phyloP scores from a whole-genome alignment of 352 stramenopile species.

The Phytophthora pistaciae region DNA sequence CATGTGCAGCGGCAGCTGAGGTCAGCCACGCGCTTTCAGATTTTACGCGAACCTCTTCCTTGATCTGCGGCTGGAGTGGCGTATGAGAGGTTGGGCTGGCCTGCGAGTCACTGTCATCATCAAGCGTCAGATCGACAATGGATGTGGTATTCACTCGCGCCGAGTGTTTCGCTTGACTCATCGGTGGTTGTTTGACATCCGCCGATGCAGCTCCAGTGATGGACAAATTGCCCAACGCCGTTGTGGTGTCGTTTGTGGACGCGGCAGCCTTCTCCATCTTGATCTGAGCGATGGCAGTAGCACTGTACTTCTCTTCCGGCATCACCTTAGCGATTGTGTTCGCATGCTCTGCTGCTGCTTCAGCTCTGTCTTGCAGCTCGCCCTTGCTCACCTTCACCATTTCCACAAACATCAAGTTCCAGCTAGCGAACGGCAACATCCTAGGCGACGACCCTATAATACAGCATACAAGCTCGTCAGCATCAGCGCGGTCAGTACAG shows the following conservation, averaged over 20 bases:
- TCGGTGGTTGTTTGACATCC: not conserved
- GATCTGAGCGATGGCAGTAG: conserved; percentile 14
- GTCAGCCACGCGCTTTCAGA: conserved; percentile 40
- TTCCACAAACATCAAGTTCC: conserved; percentile 53
- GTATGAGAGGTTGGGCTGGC: conserved; percentile 6
- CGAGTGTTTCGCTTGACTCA: conserved; percentile 25
- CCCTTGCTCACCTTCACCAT: conserved; percentile 52
- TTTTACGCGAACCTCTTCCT: conserved; percentile 40
- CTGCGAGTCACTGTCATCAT: conserved; percentile 37
- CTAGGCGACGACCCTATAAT: conserved; percentile 41
- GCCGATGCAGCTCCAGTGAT: conserved; percentile 19
- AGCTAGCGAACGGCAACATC: conserved; percentile 58
- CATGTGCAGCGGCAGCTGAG: conserved; percentile 24
- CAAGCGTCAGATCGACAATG: conserved; percentile 51
- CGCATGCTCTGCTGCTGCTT: not conserved
- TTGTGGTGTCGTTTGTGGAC: conserved; percentile 19
- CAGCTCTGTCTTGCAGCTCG: conserved; percentile 33
- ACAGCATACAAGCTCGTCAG: not conserved
- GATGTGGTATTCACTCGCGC: conserved; percentile 15
- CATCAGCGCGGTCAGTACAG: too few species aligned
- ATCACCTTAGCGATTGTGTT: not conserved
- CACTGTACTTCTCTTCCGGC: conserved; percentile 12
- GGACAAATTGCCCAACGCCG: conserved; percentile 36
- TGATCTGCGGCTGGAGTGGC: conserved; percentile 25
- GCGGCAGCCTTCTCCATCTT: conserved; percentile 28